Evolutionary conservation across 306 rosid genomes (phyloP), one percentile per base, ranked within the genome.

Genomic region (Malus domestica): DNA sequence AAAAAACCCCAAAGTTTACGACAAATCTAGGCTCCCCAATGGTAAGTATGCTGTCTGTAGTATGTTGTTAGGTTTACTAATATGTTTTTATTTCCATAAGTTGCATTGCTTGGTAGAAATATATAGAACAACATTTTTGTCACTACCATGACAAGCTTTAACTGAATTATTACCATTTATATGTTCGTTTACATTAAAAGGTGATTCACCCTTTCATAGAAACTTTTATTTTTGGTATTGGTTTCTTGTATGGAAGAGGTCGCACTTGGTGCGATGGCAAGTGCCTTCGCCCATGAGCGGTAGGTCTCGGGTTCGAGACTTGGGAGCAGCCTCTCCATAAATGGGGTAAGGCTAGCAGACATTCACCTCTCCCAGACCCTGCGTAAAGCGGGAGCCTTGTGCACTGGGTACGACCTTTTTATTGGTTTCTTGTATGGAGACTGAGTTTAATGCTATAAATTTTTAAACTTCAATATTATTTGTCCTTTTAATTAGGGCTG

Each of bases 1-100:
- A 44, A 96, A 88, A 79, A 71, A 58, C 73, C 81, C 55, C 19
- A 92, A 89, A 76, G 14, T 84, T 72, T 84, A 92, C 79, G 99
- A 92, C 80, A 90, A 70, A 70, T 90, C 78, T 73, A 92, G 84
- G 83, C 97, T 96, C 64, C 99, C 99, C 71, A 90, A 97, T 33
- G 99, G 99, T 96, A 83, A 88, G 87, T 75, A 18, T 42, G 20
- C 8, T 20, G 55, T 44, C 58, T 61, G 6, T 19, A 22, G 27
- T 20, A 73, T 9, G 6, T 62, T 77, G 66, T 54, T 42, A 35
- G 14, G 29, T 35, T 7, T 74, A 45, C 44, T 25, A 10, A 73
- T 73, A 25, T 40, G 44, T 35, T 61, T 57, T 18, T n/a, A 38
- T 72, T 35, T 58, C 38, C 16, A 23, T 57, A 18, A 23, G 55